Base-by-base conservation (phyloP, 1,139 yeast genomes). In the Pichia sp. region DNA sequence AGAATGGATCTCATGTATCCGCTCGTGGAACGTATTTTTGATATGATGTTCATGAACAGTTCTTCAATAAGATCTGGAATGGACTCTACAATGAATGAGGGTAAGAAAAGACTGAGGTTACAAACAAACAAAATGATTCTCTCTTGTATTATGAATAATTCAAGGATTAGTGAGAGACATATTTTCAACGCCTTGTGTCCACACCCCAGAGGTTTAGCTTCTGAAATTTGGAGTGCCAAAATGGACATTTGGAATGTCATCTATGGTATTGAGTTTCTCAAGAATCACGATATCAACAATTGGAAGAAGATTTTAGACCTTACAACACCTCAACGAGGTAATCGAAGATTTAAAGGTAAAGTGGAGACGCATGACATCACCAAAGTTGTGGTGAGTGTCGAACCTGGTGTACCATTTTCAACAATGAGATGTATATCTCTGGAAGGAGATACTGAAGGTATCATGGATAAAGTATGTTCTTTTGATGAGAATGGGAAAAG, bases 401-500 rank as follows among this genome's bases (percentile, higher is more conserved):
- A 20, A 11, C 30, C 34, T 4, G 37, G 35, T 9, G 22, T 39
- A 3, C 77, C 86, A 1, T 84, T 85, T 53, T 66, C 72, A 21
- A 94, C 95, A 1, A 93, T 83, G 55, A 59, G 81, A 23, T 77
- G 91, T 0, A 66, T 71, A 27, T 74, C 73, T 45, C 61, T 77
- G 5, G 60, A 62, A 22, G 56, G 62, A 5, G 60, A 69, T 15
- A 78, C 79, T 51, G 67, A 66, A 5, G 59, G 62, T 16, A 59
- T 79, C 15, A 69, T 77, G 14, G 29, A 39, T 13, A 33, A 23
- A 35, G 25, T 39, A 10, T 32, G 33, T 5, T 22, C 19, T 5
- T 30, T 22, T 14, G 22, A 35, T n/a, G 33, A 30, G 17, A 26
- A 26, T 16, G 40, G 34, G 20, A 13, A 19, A 6, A 30, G 29